Evolutionary conservation across 1,139 yeast species (phyloP).

Genomic region (Lizanozyma gosingica): DNA sequence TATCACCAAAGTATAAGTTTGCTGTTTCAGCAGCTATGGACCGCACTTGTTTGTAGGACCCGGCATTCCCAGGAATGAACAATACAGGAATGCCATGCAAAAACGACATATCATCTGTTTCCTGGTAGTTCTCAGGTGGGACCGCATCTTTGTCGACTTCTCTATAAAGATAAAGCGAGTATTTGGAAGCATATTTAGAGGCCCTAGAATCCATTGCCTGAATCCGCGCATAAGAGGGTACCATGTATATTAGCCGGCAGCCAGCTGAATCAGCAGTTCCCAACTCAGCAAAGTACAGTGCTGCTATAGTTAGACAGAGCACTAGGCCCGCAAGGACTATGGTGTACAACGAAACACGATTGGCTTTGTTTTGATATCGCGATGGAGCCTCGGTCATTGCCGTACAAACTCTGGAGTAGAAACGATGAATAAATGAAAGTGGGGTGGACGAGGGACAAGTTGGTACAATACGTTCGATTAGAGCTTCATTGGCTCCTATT

Average conservation of each 20-base stretch:
- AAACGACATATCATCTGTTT: slow-evolving; percentile 19
- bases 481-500: too few species aligned
- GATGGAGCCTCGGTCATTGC: neutral
- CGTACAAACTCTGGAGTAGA: too few species aligned
- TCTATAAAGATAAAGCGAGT: slow-evolving; percentile 70
- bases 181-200: slow-evolving; percentile 69
- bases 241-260: slow-evolving; percentile 61
- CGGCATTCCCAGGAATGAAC: slow-evolving; percentile 97
- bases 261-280: slow-evolving; percentile 27
- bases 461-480: too few species aligned
- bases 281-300: neutral
- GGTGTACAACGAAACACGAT: too few species aligned
- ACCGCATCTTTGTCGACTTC: slow-evolving; percentile 64
- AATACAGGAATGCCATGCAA: slow-evolving; percentile 77
- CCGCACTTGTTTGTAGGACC: slow-evolving; percentile 82
- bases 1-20: slow-evolving; percentile 34
- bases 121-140: slow-evolving; percentile 21
- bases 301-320: neutral
- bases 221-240: slow-evolving; percentile 69
- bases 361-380: neutral
- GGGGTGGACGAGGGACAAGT: too few species aligned
- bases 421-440: too few species aligned
- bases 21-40: slow-evolving; percentile 82
- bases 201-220: slow-evolving; percentile 63
- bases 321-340: neutral